Conservation (phyloP, 768 basidiomycete species). For the Boletus sp. region DNA sequence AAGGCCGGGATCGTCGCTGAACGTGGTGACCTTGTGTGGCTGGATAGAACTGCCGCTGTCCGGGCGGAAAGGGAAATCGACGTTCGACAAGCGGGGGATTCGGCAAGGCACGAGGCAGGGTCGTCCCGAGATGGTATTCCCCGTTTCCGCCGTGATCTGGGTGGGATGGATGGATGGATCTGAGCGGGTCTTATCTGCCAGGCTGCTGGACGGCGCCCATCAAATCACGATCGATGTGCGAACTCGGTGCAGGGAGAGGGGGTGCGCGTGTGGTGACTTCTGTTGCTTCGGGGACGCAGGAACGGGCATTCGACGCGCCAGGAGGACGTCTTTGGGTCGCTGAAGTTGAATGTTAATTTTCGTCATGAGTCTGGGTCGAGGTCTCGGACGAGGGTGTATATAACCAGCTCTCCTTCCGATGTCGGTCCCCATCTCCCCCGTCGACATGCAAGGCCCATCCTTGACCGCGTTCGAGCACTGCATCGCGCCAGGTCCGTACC, state of each 20-base stretch:
- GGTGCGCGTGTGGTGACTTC: slow-evolving; percentile 14
- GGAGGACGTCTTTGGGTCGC: slow-evolving; percentile 6
- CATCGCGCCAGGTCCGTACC: not conserved
- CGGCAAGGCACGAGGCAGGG: slow-evolving; percentile 23
- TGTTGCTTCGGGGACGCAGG: slow-evolving; percentile 16
- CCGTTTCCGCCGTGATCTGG: slow-evolving; percentile 27
- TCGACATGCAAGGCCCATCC: not conserved
- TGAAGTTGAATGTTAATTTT: slow-evolving; percentile 27
- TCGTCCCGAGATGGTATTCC: slow-evolving; percentile 15
- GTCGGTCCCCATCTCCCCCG: not conserved
- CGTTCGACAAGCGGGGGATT: not conserved
- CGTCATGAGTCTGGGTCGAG: not conserved
- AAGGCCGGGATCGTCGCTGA: slow-evolving; percentile 20
- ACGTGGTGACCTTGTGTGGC: slow-evolving; percentile 14
- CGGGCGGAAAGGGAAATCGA: slow-evolving; percentile 25
- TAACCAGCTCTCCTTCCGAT: not conserved
- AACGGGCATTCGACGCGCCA: slow-evolving; percentile 10
- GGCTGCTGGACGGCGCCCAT: slow-evolving; percentile 10
- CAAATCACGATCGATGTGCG: slow-evolving; percentile 26
- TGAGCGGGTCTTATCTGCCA: slow-evolving; percentile 2
- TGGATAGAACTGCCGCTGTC: slow-evolving; percentile 6
- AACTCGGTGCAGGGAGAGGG: not conserved
- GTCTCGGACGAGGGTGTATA: not conserved
- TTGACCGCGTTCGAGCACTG: not conserved
- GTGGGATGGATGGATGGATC: slow-evolving; percentile 1